Percentiles rank a stretch among this genome's conserved stretches.
phyloP scores from a whole-genome alignment of 805 yeast genomes.

The Candida odintsovae region DNA sequence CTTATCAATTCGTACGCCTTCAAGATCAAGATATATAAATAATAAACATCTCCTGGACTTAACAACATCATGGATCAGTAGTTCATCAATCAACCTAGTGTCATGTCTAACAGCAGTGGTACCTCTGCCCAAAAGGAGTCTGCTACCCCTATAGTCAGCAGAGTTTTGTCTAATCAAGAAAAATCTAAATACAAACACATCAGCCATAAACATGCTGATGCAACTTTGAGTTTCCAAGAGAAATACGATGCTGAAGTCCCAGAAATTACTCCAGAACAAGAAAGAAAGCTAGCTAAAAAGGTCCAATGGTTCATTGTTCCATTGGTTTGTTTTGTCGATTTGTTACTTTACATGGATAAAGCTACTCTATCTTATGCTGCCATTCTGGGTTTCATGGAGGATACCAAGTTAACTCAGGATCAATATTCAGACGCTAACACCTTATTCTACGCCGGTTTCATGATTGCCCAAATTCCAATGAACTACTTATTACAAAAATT shows the following conservation, averaged over 20 bases:
- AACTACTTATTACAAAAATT: constrained; percentile 38
- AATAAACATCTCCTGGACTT: neutral
- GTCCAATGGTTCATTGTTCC: constrained; percentile 32
- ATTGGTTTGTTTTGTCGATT: constrained; percentile 33
- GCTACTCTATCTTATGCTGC: constrained; percentile 45
- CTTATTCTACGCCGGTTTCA: constrained; percentile 45
- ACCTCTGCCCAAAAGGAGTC: neutral
- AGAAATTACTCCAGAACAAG: constrained; percentile 38
- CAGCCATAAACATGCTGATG: constrained; percentile 35
- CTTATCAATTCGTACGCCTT: neutral
- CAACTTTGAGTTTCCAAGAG: constrained; percentile 31
- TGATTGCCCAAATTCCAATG: constrained; percentile 41
- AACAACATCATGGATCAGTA: neutral
- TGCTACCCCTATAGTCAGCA: neutral
- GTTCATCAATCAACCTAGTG: neutral
- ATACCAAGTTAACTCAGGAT: constrained; percentile 37
- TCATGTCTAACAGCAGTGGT: neutral
- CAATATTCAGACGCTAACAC: constrained; percentile 46
- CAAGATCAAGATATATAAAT: neutral
- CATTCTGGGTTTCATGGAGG: constrained; percentile 41
- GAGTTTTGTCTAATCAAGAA: neutral
- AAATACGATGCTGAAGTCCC: constrained; percentile 28
- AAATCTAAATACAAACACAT: constrained; percentile 17
- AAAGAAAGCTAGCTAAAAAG: constrained; percentile 32
- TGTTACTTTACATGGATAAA: constrained; percentile 45